Conservation (phyloP, 2,329 filamentous ascomycete species). For the Leptoxyphium fumago region DNA sequence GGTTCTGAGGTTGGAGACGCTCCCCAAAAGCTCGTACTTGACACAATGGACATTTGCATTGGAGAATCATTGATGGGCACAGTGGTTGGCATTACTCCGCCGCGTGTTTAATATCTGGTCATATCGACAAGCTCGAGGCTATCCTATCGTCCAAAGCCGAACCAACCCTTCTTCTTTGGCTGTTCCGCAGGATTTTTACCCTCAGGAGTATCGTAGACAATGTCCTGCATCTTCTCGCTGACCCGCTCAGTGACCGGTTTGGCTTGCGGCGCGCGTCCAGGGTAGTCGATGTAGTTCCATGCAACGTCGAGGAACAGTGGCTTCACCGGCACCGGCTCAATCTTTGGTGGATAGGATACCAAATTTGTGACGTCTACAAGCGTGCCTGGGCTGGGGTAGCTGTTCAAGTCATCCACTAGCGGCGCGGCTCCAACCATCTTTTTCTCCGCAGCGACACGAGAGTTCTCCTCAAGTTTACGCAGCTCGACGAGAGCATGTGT, state of each 20-base stretch:
- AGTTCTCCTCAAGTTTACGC: slow-evolving; percentile 44
- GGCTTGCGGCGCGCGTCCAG: slow-evolving; percentile 30
- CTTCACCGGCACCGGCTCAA: slow-evolving; percentile 78
- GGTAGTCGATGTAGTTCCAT: slow-evolving; percentile 95
- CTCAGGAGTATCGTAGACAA: slow-evolving; percentile 7
- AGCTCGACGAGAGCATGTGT: slow-evolving; percentile 78
- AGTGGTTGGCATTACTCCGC: no score
- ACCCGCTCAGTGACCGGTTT: slow-evolving; percentile 9
- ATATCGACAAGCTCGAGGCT: not conserved
- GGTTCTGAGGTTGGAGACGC: no score
- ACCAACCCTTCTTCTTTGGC: slow-evolving; percentile 35
- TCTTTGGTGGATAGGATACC: slow-evolving; percentile 72
- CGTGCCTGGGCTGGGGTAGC: slow-evolving; percentile 52
- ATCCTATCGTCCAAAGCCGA: slow-evolving; percentile 32
- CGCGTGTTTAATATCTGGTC: no score
- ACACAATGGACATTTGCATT: no score
- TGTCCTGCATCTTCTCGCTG: slow-evolving; percentile 10
- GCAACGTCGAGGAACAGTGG: slow-evolving; percentile 91
- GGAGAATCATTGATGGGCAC: no score
- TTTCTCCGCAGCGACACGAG: slow-evolving; percentile 31
- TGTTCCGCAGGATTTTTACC: slow-evolving; percentile 14
- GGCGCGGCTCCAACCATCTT: slow-evolving; percentile 36
- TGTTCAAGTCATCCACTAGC: slow-evolving; percentile 58
- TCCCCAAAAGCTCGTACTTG: no score
- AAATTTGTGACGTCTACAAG: slow-evolving; percentile 60